Base-by-base conservation (phyloP, 352 stramenopile genomes). In the Globisporangium abappressorium region DNA sequence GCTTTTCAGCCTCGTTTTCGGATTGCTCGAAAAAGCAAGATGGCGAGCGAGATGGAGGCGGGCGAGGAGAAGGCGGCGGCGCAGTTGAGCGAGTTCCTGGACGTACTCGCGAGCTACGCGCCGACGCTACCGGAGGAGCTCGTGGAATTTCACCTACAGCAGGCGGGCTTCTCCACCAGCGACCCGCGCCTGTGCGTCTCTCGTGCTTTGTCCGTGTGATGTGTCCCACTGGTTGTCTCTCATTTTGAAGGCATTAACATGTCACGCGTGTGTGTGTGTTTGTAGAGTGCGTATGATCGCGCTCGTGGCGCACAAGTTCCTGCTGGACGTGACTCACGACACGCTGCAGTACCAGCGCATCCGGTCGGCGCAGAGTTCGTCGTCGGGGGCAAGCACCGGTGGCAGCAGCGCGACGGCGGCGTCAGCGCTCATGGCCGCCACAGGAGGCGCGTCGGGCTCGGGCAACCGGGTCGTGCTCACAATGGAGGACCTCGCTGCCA, bases 271-370 rank as follows among this genome's bases (percentile, higher is more conserved):
- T 3, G 0, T 26, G 7, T 24, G 43, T 34, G 14, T 62, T 4
- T 24, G 2, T 61, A 94, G 86, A 47, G 77, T 87, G 46, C 78
- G 84, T 0, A 71, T 93, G 67, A 76, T 94, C 36, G 84, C 81
- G 26, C 72, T 94, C 22, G 84, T 74, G 2, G 84, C 83, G 1
- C 86, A 94, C 74, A 93, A 94, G 66, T 87, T 94, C n/a, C 65
- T 94, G 34, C 65, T 93, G 57, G 86, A 94, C 66, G 86, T 93
- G 24, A 80, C 79, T 1, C 86, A 93, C 59, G 86, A 94, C 65
- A 75, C 86, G 14, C 87, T 92, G 82, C 84, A 93, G 73, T 91
- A 84, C 69, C 86, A 93, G 61, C 81, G 84, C 30, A 85, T 93
- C 51, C 85, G 85, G 5, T 69, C 81, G 30, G 76, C 87, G 28